Evolutionary conservation across 2,329 filamentous ascomycete species (phyloP), one percentile per base, ranked within the genome.

Genomic region (Alternaria incomplexa): DNA sequence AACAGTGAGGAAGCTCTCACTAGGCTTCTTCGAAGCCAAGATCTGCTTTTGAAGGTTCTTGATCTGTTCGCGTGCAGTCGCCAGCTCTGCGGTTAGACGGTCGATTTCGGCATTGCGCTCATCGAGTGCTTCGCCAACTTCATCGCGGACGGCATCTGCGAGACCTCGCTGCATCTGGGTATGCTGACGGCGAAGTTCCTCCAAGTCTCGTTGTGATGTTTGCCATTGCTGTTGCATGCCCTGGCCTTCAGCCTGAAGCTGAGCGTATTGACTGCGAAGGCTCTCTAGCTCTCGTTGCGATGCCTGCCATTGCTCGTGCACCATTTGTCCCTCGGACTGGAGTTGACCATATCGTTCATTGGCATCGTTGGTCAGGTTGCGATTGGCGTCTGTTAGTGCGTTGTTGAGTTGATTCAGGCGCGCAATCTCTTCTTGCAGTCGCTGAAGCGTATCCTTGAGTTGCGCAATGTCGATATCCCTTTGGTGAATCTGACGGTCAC

Each of bases 401-500:
- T 91, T 89, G 77, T 97, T 97, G 74, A 95, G 89, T 76, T 96
- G 91, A 45, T 88, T 91, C 67, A 98, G 84, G 65, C 92, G 90
- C 25, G 87, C 84, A 66, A 97, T 90, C 81, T 99, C 94, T 72
- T 91, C 89, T 74, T 93, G 92, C 68, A 97, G 85, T 78, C 90
- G 92, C 65, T 91, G 88, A 61, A 98, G 86, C 63, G 92, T 91
- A 68, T 89, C 89, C 78, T 89, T 91, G 70, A 97, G 88, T 71
- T 90, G 87, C 69, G 92, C 91, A 78, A 99, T 96, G 82, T 98
- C 92, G 68, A 88, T 88, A 78, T 97, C 93, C 72, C 92, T 92
- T 74, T 97, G 92, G 58, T 90, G 89, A 57, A 98, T 83, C 68
- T 90, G 87, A 61, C 88, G 86, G 69, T 91, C 88, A 76, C 90